Evolutionary conservation across 1,284 basidiomycete species (phyloP).

Genomic region (Irpex lacteus): DNA sequence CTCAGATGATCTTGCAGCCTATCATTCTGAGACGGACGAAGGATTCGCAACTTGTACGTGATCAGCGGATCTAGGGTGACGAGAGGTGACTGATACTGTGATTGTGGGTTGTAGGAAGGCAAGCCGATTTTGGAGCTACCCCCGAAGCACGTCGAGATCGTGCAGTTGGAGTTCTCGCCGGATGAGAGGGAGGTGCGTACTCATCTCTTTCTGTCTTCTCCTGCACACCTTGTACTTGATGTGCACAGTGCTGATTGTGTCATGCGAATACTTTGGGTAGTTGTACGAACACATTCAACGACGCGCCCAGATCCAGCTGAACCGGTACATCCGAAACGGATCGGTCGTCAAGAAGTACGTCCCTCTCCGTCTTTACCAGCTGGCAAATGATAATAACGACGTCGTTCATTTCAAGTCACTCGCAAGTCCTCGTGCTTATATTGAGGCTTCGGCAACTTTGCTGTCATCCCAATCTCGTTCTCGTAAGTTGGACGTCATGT

Average conservation of each 20-base stretch:
- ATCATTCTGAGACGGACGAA: slow-evolving; percentile 63
- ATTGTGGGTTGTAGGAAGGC: slow-evolving; percentile 38
- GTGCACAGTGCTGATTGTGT: background rate
- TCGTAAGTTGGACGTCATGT: too few species aligned
- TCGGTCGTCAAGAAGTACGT: slow-evolving; percentile 62
- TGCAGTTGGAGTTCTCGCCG: slow-evolving; percentile 51
- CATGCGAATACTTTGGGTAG: slow-evolving; percentile 28
- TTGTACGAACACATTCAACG: slow-evolving; percentile 61
- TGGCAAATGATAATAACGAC: too few species aligned
- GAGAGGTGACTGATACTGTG: too few species aligned
- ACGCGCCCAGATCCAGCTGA: slow-evolving; percentile 49
- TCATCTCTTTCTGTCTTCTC: too few species aligned
- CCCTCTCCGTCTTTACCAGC: too few species aligned
- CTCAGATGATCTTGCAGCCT: slow-evolving; percentile 59
- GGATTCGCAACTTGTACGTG: slow-evolving; percentile 41
- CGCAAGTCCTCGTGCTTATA: too few species aligned
- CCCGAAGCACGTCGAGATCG: slow-evolving; percentile 56
- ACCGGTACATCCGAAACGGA: slow-evolving; percentile 53
- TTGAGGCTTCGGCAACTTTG: too few species aligned
- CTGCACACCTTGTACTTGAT: background rate
- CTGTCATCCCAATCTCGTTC: too few species aligned
- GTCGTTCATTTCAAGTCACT: too few species aligned
- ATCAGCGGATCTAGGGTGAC: too few species aligned
- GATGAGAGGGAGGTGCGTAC: slow-evolving; percentile 58
- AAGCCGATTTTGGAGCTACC: slow-evolving; percentile 59